Percentiles rank a stretch among this genome's conserved stretches.
Evolutionary conservation across 768 basidiomycete species (phyloP).

Genomic region (Leccinum fibrillosum): DNA sequence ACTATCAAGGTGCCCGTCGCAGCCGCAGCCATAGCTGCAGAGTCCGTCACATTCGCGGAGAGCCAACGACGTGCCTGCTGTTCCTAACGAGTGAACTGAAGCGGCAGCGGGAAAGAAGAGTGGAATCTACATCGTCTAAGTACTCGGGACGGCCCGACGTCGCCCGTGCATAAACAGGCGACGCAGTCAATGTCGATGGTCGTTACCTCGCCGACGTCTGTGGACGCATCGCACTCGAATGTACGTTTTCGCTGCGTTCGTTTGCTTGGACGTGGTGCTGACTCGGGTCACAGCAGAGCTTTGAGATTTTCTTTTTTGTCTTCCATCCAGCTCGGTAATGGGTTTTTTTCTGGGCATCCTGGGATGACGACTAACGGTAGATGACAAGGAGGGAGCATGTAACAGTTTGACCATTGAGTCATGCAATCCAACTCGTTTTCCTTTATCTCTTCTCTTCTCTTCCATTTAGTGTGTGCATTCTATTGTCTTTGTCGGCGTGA

Average conservation of each 20-base stretch:
- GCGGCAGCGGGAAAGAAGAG: background rate
- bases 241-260: slow-evolving; percentile 3
- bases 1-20: background rate
- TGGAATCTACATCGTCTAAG: background rate
- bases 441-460: background rate
- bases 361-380: slow-evolving; percentile 1
- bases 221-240: slow-evolving; percentile 8
- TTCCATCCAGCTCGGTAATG: background rate
- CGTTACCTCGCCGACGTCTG: slow-evolving; percentile 9
- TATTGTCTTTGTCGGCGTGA: background rate
- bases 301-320: slow-evolving; percentile 2
- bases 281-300: slow-evolving; percentile 19
- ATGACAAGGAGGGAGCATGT: slow-evolving; percentile 7
- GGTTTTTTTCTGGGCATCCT: background rate
- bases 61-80: background rate
- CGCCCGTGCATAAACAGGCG: slow-evolving; percentile 17
- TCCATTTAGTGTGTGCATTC: background rate
- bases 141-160: slow-evolving; percentile 1
- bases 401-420: slow-evolving; percentile 12
- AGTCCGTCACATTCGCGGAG: slow-evolving; percentile 1
- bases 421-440: slow-evolving; percentile 5
- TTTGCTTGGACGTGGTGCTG: background rate
- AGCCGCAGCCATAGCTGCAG: background rate
- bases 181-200: slow-evolving; percentile 29
- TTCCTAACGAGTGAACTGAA: background rate